A percentile compares a stretch with the other conserved stretches of the same genome.
These are phyloP conservation scores for Chaetomium sp. DNA, from an alignment of 2,329 filamentous ascomycete species.

Conservation along the genomic window DNA sequence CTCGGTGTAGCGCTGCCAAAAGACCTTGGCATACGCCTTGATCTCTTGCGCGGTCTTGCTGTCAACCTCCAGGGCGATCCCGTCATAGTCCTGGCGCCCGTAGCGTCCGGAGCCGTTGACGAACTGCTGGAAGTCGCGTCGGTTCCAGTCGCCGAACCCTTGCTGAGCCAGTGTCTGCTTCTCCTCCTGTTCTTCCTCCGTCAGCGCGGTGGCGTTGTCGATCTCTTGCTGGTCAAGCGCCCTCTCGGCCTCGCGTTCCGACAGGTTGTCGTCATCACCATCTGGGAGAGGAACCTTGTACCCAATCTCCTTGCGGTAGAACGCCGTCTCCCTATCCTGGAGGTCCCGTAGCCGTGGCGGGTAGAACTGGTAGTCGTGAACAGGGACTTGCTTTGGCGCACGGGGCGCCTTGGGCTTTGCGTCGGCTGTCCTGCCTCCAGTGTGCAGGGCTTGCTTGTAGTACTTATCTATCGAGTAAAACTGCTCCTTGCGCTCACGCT, in stretches of 20 bases:
- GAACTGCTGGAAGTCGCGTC: slow-evolving; percentile 96
- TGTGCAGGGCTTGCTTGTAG: slow-evolving; percentile 82
- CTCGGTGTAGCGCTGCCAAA: slow-evolving; percentile 92
- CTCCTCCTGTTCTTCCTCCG: slow-evolving; percentile 80
- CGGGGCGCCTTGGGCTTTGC: slow-evolving; percentile 93
- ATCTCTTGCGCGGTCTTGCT: slow-evolving; percentile 82
- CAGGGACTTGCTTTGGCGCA: slow-evolving; percentile 82
- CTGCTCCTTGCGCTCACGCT: slow-evolving; percentile 96
- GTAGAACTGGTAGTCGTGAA: slow-evolving; percentile 98
- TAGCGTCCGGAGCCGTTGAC: slow-evolving; percentile 92
- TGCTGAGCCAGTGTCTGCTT: slow-evolving; percentile 75
- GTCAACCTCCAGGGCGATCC: slow-evolving; percentile 84
- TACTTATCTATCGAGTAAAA: slow-evolving; percentile 99
- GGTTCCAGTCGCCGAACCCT: slow-evolving; percentile 93
- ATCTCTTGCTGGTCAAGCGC: slow-evolving; percentile 86
- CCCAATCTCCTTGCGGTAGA: slow-evolving; percentile 89
- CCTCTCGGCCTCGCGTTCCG: slow-evolving; percentile 80
- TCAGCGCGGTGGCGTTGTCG: slow-evolving; percentile 81
- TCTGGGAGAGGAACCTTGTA: slow-evolving; percentile 91
- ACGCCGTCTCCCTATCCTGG: slow-evolving; percentile 94
- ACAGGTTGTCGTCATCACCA: slow-evolving; percentile 74
- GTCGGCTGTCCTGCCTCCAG: slow-evolving; percentile 70
- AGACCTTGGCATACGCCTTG: slow-evolving; percentile 85
- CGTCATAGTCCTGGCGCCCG: slow-evolving; percentile 76
- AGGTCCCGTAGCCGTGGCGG: slow-evolving; percentile 75